Percentiles rank a stretch among this genome's conserved stretches.
phyloP scores from a whole-genome alignment of 148 eudicot species.

The Tetragonia tetragonoides region DNA sequence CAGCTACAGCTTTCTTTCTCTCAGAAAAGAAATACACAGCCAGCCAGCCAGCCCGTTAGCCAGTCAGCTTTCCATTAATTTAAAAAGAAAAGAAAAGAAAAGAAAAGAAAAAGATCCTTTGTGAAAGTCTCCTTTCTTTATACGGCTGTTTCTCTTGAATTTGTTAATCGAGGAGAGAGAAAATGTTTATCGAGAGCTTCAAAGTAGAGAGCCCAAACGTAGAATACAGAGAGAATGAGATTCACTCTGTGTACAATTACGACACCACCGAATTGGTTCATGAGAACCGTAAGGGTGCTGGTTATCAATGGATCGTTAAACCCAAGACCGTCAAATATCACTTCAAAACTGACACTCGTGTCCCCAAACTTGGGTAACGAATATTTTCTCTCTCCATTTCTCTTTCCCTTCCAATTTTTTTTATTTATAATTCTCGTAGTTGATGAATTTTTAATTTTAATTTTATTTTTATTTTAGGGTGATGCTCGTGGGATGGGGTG shows the following conservation, averaged over 20 bases:
- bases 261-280: conserved; percentile 93
- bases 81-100: too few species aligned
- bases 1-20: too few species aligned
- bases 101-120: neutral
- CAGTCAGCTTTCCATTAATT: too few species aligned
- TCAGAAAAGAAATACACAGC: too few species aligned
- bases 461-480: conserved; percentile 44
- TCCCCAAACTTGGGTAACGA: conserved; percentile 84
- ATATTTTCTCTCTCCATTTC: neutral
- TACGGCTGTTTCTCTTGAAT: too few species aligned
- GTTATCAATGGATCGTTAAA: conserved; percentile 86
- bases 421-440: neutral
- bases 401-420: neutral
- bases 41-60: too few species aligned
- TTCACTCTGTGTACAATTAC: conserved; percentile 70
- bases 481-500: conserved; percentile 99
- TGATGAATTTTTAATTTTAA: neutral
- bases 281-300: conserved; percentile 69
- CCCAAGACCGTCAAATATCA: conserved; percentile 84
- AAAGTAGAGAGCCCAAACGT: conserved; percentile 93
- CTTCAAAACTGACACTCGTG: conserved; percentile 71
- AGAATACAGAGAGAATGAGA: conserved; percentile 71
- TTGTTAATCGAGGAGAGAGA: neutral
- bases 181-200: conserved; percentile 87
- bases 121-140: too few species aligned